Percentiles rank a stretch among this genome's conserved stretches.
Evolutionary conservation across 2,329 filamentous ascomycete genomes (phyloP).

Genomic region (Fusarium sp.): DNA sequence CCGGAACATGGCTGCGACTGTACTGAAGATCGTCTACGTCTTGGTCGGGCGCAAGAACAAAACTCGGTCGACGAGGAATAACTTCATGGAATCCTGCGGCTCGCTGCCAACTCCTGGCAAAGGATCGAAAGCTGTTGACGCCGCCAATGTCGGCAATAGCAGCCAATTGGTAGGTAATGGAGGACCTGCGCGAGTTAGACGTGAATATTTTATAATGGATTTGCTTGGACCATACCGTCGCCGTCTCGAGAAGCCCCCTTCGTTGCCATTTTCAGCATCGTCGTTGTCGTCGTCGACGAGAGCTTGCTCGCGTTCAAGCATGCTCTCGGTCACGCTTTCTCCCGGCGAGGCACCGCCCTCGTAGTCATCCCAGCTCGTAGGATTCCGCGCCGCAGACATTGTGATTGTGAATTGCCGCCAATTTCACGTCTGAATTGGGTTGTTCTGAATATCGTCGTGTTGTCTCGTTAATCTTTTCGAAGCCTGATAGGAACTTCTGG

Average conservation of each 20-base stretch:
- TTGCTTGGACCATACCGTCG: conserved; percentile 44
- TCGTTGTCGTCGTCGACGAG: conserved; percentile 56
- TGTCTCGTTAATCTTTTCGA: neutral
- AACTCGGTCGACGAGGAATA: conserved; percentile 80
- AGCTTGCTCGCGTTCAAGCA: conserved; percentile 58
- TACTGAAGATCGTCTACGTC: conserved; percentile 53
- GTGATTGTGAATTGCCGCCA: conserved; percentile 18
- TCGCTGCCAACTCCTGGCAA: conserved; percentile 91
- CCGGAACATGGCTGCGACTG: conserved; percentile 55
- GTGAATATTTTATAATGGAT: neutral
- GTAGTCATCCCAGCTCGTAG: conserved; percentile 60
- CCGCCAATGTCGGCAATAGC: conserved; percentile 80
- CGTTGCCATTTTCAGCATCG: conserved; percentile 47
- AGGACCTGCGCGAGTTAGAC: conserved; percentile 59
- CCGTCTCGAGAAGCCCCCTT: conserved; percentile 43
- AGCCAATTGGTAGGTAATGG: conserved; percentile 66
- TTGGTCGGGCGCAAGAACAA: conserved; percentile 71
- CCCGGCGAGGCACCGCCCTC: conserved; percentile 56
- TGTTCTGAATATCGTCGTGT: neutral
- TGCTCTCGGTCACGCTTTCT: conserved; percentile 57
- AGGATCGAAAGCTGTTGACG: conserved; percentile 93
- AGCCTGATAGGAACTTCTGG: neutral
- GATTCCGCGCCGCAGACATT: conserved; percentile 52
- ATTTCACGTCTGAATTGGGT: conserved; percentile 4
- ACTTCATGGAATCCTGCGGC: conserved; percentile 90